Percentiles rank a stretch among this genome's conserved stretches.
phyloP scores from a whole-genome alignment of 2,329 filamentous ascomycete genomes.

The Arachnopeziza araneosa region DNA sequence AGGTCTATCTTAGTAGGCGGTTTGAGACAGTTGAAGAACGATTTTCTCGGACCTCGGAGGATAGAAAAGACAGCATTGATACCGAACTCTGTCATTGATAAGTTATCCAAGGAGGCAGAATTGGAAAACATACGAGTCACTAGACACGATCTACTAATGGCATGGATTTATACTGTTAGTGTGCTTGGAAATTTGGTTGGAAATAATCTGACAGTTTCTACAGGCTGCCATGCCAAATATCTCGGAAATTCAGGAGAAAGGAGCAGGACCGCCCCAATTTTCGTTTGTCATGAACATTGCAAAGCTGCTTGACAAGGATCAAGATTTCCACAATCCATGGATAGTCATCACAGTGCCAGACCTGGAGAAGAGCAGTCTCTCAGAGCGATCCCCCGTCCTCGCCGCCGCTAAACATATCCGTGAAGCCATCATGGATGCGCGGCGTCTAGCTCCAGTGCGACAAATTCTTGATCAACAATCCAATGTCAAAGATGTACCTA shows the following conservation, averaged over 20 bases:
- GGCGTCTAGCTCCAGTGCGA: neutral
- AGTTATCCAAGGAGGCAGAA: neutral
- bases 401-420: neutral
- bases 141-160: neutral
- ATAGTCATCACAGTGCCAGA: neutral
- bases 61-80: neutral
- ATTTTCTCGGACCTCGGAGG: neutral
- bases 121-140: neutral
- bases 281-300: neutral
- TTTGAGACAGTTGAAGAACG: neutral
- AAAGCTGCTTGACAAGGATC: neutral
- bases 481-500: neutral
- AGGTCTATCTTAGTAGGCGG: neutral
- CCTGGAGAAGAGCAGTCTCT: neutral
- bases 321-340: neutral
- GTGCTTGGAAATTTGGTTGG: neutral
- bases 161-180: neutral
- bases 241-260: neutral
- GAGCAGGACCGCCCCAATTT: neutral
- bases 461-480: neutral
- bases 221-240: neutral
- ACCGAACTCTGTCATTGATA: neutral
- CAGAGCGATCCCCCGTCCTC: neutral
- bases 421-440: neutral
- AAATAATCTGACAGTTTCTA: neutral